These are phyloP conservation scores for Hansenula sp. DNA, from an alignment of 1,139 yeast genomes.

Conservation along the genomic window DNA sequence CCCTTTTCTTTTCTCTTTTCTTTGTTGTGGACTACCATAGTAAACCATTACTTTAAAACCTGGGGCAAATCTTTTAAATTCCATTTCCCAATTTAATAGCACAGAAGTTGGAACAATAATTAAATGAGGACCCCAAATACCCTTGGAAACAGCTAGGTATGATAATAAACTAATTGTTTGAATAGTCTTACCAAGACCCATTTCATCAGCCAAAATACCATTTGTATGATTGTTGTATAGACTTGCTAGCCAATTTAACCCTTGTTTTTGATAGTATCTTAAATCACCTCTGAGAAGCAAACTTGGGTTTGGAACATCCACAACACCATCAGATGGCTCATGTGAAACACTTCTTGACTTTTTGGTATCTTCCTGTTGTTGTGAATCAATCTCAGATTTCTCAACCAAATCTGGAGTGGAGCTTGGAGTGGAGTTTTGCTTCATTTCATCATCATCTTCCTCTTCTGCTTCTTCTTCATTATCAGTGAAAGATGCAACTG, in stretches of 20 bases:
- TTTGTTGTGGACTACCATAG: constrained; percentile 96
- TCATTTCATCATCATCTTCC: constrained; percentile 16
- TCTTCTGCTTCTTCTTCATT: constrained; percentile 12
- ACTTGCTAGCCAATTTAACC: constrained; percentile 95
- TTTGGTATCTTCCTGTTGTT: constrained; percentile 10
- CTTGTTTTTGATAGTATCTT: constrained; percentile 92
- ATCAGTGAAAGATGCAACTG: constrained; percentile 10
- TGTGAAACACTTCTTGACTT: constrained; percentile 20
- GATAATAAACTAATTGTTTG: constrained; percentile 88
- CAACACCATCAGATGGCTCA: constrained; percentile 41
- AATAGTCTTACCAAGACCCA: constrained; percentile 98
- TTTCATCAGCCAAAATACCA: constrained; percentile 97
- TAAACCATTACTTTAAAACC: constrained; percentile 95
- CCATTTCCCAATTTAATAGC: constrained; percentile 99
- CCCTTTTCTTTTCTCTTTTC: constrained; percentile 92
- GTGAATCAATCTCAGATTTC: constrained; percentile 4
- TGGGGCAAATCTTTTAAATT: constrained; percentile 96
- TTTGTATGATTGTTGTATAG: constrained; percentile 88
- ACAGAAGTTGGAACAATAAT: constrained; percentile 98
- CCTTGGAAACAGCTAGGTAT: constrained; percentile 89
- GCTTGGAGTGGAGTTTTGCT: constrained; percentile 14
- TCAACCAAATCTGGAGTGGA: constrained; percentile 26
- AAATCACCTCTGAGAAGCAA: constrained; percentile 72
- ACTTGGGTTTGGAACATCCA: constrained; percentile 67
- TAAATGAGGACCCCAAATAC: constrained; percentile 96